These are phyloP conservation scores for Fusarium sororula DNA, from an alignment of 2,329 filamentous ascomycete genomes.

Conservation along the genomic window DNA sequence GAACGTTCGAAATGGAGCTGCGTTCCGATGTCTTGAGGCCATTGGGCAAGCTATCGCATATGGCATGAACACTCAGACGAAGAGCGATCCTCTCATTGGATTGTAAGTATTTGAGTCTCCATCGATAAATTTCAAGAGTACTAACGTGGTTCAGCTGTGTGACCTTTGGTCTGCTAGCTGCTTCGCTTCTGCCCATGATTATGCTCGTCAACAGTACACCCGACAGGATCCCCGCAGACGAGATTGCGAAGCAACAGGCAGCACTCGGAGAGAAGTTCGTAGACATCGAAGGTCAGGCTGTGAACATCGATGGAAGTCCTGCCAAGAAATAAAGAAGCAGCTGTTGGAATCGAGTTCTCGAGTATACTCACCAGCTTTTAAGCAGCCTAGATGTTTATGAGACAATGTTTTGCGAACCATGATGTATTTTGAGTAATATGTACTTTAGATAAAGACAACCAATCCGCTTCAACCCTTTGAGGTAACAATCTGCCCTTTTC, in stretches of 20 bases:
- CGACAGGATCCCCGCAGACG: constrained; percentile 9
- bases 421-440: background rate
- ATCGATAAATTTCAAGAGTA: accelerated
- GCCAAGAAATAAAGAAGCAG: background rate
- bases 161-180: background rate
- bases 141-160: background rate
- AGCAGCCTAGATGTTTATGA: no score
- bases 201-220: constrained; percentile 17
- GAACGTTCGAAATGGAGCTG: constrained; percentile 7
- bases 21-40: constrained; percentile 1
- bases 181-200: constrained; percentile 10
- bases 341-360: no score
- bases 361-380: no score
- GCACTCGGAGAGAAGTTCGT: background rate
- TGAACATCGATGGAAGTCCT: background rate
- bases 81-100: constrained; percentile 2
- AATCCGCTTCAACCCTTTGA: no score
- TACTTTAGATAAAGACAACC: background rate
- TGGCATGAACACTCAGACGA: constrained; percentile 15
- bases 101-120: background rate
- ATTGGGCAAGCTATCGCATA: constrained; percentile 11
- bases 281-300: background rate
- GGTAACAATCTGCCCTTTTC: background rate
- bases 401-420: no score
- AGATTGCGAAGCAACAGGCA: constrained; percentile 2